Percentiles rank a stretch among this genome's conserved stretches.
Conservation (phyloP, 805 yeast genomes). For the Teunomyces aglyptinius region DNA sequence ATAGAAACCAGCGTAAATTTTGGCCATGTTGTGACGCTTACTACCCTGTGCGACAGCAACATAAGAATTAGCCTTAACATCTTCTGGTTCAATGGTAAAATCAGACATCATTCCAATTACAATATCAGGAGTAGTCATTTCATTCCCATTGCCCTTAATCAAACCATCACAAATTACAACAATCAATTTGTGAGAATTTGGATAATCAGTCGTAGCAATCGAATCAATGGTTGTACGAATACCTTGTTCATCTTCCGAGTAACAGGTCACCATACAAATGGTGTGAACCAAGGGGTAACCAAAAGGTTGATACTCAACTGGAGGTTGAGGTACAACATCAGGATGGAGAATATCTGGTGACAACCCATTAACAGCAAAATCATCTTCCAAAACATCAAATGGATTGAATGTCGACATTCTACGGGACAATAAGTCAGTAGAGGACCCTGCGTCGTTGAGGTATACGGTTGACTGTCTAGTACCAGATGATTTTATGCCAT, state of each 20-base stretch:
- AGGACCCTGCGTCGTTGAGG: constrained; percentile 30
- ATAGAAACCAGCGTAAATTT: constrained; percentile 92
- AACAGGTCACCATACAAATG: constrained; percentile 70
- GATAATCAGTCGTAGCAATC: constrained; percentile 90
- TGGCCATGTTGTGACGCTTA: constrained; percentile 97
- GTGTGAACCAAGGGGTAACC: constrained; percentile 66
- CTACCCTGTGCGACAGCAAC: constrained; percentile 94
- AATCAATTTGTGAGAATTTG: constrained; percentile 88
- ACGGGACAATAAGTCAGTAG: constrained; percentile 33
- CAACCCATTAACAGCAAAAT: constrained; percentile 43
- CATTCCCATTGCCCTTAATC: constrained; percentile 93
- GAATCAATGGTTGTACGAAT: constrained; percentile 88
- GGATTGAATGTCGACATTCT: constrained; percentile 30
- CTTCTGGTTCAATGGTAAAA: constrained; percentile 64
- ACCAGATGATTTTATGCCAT: constrained; percentile 13
- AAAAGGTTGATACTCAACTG: constrained; percentile 82
- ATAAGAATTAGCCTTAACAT: constrained; percentile 80
- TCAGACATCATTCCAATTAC: constrained; percentile 80
- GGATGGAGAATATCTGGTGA: constrained; percentile 64
- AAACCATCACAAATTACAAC: constrained; percentile 90
- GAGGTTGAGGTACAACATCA: constrained; percentile 88
- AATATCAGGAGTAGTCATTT: constrained; percentile 83
- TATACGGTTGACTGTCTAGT: constrained; percentile 29
- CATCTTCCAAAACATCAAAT: constrained; percentile 34
- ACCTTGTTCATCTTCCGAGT: constrained; percentile 88